Evolutionary conservation across 352 stramenopile genomes (phyloP).

Genomic region (Phytophthora capsici): DNA sequence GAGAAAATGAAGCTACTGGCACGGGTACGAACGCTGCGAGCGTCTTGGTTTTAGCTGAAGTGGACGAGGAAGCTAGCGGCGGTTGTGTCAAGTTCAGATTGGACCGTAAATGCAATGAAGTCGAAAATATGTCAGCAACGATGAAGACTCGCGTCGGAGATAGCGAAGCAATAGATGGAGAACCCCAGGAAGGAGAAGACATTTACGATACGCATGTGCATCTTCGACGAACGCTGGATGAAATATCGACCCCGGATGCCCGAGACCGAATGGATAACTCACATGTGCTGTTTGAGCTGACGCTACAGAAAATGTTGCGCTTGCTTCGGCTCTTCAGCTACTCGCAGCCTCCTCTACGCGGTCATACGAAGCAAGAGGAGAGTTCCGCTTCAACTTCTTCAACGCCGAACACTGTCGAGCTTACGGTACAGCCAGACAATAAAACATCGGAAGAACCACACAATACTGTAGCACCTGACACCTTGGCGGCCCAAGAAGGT

Average conservation of each 20-base stretch:
- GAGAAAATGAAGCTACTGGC: conserved; percentile 26
- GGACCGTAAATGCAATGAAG: conserved; percentile 45
- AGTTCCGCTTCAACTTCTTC: not conserved
- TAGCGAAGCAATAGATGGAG: conserved; percentile 18
- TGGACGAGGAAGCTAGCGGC: conserved; percentile 66
- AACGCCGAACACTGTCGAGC: conserved; percentile 13
- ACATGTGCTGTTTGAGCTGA: conserved; percentile 85
- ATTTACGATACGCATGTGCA: conserved; percentile 76
- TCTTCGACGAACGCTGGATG: conserved; percentile 63
- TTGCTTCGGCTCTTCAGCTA: conserved; percentile 80
- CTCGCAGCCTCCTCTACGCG: conserved; percentile 48
- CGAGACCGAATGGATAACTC: conserved; percentile 80
- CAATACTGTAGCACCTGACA: conserved; percentile 1
- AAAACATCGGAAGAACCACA: conserved; percentile 26
- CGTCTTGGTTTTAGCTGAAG: conserved; percentile 72
- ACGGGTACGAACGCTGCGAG: conserved; percentile 46
- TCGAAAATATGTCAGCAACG: not conserved
- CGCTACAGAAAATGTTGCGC: conserved; percentile 71
- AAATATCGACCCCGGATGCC: conserved; percentile 70
- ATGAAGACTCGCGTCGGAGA: conserved; percentile 3
- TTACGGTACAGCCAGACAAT: conserved; percentile 7
- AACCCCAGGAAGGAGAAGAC: conserved; percentile 35
- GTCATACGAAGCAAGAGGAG: conserved; percentile 9
- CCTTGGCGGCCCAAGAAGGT: conserved; percentile 1
- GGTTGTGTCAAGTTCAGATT: conserved; percentile 78